phyloP scores from a whole-genome alignment of 2,329 filamentous ascomycete genomes.

The Botrytis fragariae region DNA sequence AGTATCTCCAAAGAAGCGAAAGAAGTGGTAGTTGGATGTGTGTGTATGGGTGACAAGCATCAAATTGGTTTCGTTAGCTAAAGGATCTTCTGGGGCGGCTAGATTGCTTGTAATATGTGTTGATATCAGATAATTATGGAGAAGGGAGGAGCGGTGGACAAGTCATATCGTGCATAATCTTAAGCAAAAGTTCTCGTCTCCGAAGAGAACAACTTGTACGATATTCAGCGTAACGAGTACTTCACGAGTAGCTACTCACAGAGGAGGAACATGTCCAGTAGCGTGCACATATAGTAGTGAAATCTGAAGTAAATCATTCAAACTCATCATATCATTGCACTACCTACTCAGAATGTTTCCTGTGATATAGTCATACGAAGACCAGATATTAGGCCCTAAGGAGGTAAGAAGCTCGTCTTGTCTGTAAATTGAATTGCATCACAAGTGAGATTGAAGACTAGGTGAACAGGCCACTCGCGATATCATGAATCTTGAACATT shows the following conservation, averaged over 20 bases:
- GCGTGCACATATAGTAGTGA: neutral
- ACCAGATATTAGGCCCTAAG: neutral
- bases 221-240: neutral
- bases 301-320: neutral
- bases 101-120: neutral
- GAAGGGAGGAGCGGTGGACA: neutral
- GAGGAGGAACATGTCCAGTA: neutral
- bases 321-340: neutral
- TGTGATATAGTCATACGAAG: neutral
- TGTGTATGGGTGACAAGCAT: neutral
- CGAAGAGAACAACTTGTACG: neutral
- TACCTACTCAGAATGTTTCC: neutral
- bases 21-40: neutral
- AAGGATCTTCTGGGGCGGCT: neutral
- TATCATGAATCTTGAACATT: neutral
- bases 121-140: neutral
- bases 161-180: neutral
- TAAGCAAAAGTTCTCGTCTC: neutral
- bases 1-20: slow-evolving; percentile 4
- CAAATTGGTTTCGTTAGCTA: neutral
- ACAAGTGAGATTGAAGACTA: neutral
- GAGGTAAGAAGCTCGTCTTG: neutral
- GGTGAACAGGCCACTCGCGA: too few relatives aligned
- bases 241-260: neutral
- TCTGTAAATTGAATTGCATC: neutral